Evolutionary conservation across 1,139 yeast genomes (phyloP), one percentile per base, ranked within the genome.

Genomic region (Blastobotrys raffinosifermentans): DNA sequence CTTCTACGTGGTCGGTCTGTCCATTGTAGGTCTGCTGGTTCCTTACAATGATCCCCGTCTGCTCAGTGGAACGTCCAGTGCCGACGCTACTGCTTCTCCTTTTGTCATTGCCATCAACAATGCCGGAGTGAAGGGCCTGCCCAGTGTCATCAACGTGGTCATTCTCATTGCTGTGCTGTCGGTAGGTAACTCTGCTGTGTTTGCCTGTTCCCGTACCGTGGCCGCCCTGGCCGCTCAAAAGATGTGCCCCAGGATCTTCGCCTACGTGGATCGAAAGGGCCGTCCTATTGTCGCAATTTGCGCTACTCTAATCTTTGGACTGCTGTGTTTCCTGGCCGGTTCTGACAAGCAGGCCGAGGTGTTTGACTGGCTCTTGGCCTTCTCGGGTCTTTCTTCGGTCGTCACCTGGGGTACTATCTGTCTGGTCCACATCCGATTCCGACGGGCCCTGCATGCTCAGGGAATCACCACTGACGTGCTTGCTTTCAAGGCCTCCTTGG

Each of bases 331-430:
- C 66, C 65, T 81, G 44, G 87, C 89, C 26, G 77, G 84, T 25
- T 63, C 73, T 7, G 75, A 84, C 22, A 75, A 78, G 46, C 76
- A 80, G 57, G 77, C 72, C 46, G 72, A 68, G 18, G 81, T 84
- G 17, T 85, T 86, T 63, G 69, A 67, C 51, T 86, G 94, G 94
- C 66, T 84, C 56, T 65, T 82, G 54, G 83, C 94, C 15, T 66
- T 85, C 38, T 80, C 93, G 15, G 91, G 93, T 43, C 72, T 83
- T 49, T 80, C 89, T 27, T 78, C 91, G 1, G 68, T 85, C 41
- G 81, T 83, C 60, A 81, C 91, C 15, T 84, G 94, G 93, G 77
- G 77, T 23, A 69, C 79, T 23, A 81, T 86, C 51, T 77, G 81
- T 55, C 57, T 79, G 40, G 77, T 86, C 50, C 93, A 80, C 51